phyloP scores from a whole-genome alignment of 2,329 filamentous ascomycete genomes.

The Camillea tinctor region DNA sequence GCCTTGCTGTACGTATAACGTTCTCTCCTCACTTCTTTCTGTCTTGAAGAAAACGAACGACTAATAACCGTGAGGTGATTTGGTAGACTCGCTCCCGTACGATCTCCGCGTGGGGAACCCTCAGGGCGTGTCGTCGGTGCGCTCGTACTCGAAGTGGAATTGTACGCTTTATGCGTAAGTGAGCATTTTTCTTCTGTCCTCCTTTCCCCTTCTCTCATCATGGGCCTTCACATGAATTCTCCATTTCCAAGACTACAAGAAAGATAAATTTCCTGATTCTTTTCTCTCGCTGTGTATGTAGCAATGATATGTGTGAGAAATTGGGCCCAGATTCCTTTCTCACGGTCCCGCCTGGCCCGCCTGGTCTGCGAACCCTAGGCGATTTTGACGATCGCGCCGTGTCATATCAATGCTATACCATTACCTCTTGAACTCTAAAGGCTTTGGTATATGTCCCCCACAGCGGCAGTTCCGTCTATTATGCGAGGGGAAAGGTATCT shows the following conservation, averaged over 20 bases:
- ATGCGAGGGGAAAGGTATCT: too few species aligned
- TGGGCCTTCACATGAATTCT: background rate
- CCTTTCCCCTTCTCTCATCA: background rate
- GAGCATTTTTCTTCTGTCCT: background rate
- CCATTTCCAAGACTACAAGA: background rate
- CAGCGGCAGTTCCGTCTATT: too few species aligned
- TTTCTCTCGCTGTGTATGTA: background rate
- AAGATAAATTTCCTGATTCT: background rate
- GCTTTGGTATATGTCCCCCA: background rate
- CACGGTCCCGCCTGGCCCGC: slow-evolving; percentile 18
- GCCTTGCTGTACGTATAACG: slow-evolving; percentile 21
- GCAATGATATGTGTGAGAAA: slow-evolving; percentile 18
- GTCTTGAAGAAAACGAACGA: background rate
- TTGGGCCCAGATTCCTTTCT: slow-evolving; percentile 13
- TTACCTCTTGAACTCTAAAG: background rate
- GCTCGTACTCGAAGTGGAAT: slow-evolving; percentile 25
- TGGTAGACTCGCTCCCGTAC: slow-evolving; percentile 23
- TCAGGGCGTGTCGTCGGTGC: slow-evolving; percentile 26
- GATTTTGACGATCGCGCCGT: slow-evolving; percentile 23
- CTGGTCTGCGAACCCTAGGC: slow-evolving; percentile 12
- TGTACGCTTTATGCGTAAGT: slow-evolving; percentile 26
- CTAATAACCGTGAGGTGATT: too few species aligned
- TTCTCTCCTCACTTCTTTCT: background rate
- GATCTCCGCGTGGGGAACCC: slow-evolving; percentile 23
- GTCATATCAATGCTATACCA: slow-evolving; percentile 18